phyloP scores from a whole-genome alignment of 2,329 filamentous ascomycete species.

The Xylaria hypoxylon region DNA sequence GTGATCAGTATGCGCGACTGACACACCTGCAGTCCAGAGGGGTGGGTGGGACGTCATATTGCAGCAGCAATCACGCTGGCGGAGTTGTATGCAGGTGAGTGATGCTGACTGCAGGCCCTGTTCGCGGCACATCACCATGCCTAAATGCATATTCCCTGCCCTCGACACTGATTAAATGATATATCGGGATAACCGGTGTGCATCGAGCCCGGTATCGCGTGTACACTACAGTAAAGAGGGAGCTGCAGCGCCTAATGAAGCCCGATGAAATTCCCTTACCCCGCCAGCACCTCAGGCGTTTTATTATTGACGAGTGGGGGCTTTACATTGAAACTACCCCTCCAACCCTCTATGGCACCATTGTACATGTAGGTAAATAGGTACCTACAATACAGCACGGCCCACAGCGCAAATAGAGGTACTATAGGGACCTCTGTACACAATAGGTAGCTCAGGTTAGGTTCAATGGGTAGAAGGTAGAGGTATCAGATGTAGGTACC shows the following conservation, averaged over 20 bases:
- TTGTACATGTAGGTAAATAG: too few relatives aligned
- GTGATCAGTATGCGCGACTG: conserved; percentile 7
- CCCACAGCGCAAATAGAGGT: background rate
- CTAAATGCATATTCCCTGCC: background rate
- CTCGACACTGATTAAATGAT: background rate
- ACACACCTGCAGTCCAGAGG: background rate
- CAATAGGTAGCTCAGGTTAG: background rate
- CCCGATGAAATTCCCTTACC: conserved; percentile 36
- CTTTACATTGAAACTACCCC: conserved; percentile 8
- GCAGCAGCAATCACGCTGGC: conserved; percentile 32
- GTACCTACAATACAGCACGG: background rate
- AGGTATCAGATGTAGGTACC: background rate
- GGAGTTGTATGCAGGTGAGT: conserved; percentile 26
- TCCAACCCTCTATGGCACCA: background rate
- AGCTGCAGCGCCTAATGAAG: conserved; percentile 30
- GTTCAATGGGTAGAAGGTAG: background rate
- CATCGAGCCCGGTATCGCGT: background rate
- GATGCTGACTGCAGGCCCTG: background rate
- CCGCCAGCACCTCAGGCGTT: conserved; percentile 32
- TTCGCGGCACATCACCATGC: too few relatives aligned
- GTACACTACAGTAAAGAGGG: background rate
- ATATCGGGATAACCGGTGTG: conserved; percentile 9
- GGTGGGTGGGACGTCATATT: conserved; percentile 32
- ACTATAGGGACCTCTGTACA: too few relatives aligned
- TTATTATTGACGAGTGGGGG: conserved; percentile 24